Evolutionary conservation across 306 rosid species (phyloP).

Genomic region (Fagus crenata): DNA sequence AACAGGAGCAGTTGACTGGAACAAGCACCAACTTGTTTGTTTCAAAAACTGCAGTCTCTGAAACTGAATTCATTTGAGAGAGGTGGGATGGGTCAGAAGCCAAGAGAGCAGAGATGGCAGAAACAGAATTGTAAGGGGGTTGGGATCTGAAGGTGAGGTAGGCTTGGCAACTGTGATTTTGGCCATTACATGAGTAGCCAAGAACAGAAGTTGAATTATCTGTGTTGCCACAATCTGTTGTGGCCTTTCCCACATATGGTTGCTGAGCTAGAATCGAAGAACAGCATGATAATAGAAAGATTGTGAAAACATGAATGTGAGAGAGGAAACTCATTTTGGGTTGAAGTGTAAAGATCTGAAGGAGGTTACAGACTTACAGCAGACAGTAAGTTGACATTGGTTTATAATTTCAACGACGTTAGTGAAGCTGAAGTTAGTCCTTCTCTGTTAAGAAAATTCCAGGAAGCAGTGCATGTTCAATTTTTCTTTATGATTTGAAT

Average conservation of each 20-base stretch:
- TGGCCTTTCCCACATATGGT: constrained; percentile 60
- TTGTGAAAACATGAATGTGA: constrained; percentile 22
- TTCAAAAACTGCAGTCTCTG: constrained; percentile 43
- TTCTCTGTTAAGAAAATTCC: background rate
- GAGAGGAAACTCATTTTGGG: constrained; percentile 44
- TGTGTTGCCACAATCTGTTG: constrained; percentile 39
- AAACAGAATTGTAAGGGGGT: constrained; percentile 58
- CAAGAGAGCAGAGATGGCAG: constrained; percentile 57
- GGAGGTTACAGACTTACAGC: background rate
- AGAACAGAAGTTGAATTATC: constrained; percentile 49
- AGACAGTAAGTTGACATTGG: background rate
- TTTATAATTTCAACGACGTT: background rate
- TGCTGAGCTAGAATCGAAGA: constrained; percentile 58
- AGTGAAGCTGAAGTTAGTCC: background rate
- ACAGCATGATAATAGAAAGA: constrained; percentile 27
- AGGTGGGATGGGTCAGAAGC: constrained; percentile 58
- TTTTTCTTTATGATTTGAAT: background rate
- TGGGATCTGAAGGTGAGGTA: constrained; percentile 78
- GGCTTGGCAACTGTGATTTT: constrained; percentile 59
- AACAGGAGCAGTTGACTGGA: constrained; percentile 71
- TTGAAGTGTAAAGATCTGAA: constrained; percentile 18
- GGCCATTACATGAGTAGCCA: constrained; percentile 72
- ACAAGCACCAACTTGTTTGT: constrained; percentile 59
- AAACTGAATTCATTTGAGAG: constrained; percentile 53
- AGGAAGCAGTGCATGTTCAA: background rate